Base-by-base conservation (phyloP, 495 filamentous ascomycete genomes). In the Xanthoparmelia taractica region DNA sequence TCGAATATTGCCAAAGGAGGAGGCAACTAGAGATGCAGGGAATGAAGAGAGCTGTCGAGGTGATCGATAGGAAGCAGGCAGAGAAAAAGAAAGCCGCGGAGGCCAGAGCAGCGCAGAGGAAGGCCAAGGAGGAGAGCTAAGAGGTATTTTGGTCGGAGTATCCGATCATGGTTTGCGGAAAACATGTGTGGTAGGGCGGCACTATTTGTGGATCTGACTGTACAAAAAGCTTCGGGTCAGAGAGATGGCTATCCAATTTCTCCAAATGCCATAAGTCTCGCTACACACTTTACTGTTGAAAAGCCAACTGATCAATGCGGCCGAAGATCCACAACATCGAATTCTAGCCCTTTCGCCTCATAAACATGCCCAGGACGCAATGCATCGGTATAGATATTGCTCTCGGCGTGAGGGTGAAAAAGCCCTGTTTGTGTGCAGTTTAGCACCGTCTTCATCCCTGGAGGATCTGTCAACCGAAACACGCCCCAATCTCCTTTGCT, bases 401-500 rank as follows among this genome's bases (percentile, higher is more conserved):
- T 68, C 67, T 88, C 85, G 0, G 71, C 74, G 70, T 93, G 89
- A 3, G 86, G 88, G 74, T 98, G 94, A 71, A 98, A 98, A 4
- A 93, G 75, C 0, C 89, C 87, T 0, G 79, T 80, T 61, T 91
- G 82, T 0, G 72, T 82, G 76, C 94, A 98, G 36, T 82, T 80
- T 43, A 92, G 78, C 33, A 97, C 85, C 17, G 88, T 81, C 64
- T 86, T 81, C 71, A 96, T 80, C 0, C 94, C 94, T 0, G 94
- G 95, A 0, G 94, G 94, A 73, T 96, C 87, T 0, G 94, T 97
- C 6, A 98, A 78, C 20, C 94, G 86, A 72, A 97, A 98, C 17
- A 92, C 84, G 29, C 93, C 95, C 83, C 89, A 97, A 82, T 81
- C 85, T 48, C 79, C 77, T 64, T 87, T 87, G 52, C 81, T 87